Percentiles rank a stretch among this genome's conserved stretches.
Evolutionary conservation across 768 basidiomycete genomes (phyloP).

Genomic region (Pleurotus cornucopiae): DNA sequence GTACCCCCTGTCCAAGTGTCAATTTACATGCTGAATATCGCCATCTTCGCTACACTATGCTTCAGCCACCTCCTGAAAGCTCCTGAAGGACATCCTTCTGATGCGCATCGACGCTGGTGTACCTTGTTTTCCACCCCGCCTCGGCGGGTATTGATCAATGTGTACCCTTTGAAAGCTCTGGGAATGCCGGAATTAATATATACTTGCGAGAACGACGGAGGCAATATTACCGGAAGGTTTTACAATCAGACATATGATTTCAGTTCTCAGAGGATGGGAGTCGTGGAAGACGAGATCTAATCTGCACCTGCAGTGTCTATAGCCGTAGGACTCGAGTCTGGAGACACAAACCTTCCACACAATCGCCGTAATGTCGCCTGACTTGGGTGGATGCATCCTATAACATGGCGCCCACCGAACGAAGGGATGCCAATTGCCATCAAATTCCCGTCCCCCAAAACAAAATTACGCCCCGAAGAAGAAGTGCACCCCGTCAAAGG

Average conservation of each 20-base stretch:
- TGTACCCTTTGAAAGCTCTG: not conserved
- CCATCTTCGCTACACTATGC: no score
- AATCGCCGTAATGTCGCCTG: slow-evolving; percentile 3
- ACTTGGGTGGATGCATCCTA: not conserved
- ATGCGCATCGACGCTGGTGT: not conserved
- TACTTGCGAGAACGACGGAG: not conserved
- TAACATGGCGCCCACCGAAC: not conserved
- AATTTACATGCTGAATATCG: no score
- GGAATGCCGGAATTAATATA: not conserved
- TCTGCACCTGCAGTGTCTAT: not conserved
- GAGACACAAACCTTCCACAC: not conserved
- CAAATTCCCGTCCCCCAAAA: no score
- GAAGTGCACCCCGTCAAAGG: no score
- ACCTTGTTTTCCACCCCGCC: slow-evolving; percentile 3
- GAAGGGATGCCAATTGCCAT: not conserved
- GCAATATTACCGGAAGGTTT: not conserved
- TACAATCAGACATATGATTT: not conserved
- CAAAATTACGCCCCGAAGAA: no score
- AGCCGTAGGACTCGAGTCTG: not conserved
- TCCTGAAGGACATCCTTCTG: not conserved
- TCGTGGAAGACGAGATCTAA: not conserved
- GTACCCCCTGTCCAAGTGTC: no score
- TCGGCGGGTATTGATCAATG: not conserved
- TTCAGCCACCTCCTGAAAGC: not conserved
- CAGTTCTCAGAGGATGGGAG: no score